Base-by-base conservation (phyloP, 169 alveolate genomes). In the Plasmodium vinckei region DNA sequence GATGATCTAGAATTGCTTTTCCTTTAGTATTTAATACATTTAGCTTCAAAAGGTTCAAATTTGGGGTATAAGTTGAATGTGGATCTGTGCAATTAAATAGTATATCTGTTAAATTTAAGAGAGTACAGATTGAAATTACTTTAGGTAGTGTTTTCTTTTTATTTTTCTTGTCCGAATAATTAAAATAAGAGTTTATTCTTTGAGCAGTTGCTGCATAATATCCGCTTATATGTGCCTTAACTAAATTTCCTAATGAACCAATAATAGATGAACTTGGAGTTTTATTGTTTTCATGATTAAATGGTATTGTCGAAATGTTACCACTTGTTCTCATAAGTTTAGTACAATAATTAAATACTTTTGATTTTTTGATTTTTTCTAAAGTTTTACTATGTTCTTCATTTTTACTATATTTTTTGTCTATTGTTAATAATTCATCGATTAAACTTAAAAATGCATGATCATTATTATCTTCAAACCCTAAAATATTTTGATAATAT, bases 181-280 rank as follows among this genome's bases (percentile, higher is more conserved):
- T 4, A 53, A 65, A 79, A 47, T 79, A 79, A 65, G 89, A 79
- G 42, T 79, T 79, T 9, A 79, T 54, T 54, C 89, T 57, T 15
- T 65, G 47, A 5, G 89, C 89, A 13, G 46, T 79, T 13, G 89
- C 77, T 17, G 21, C 19, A 59, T 67, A 53, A 46, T 79, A 67
- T 19, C 54, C 17, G 13, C 54, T 46, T 13, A 79, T 64, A 60
- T 79, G 67, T 42, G 89, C 89, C 39, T 79, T 79, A 9, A 79
- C 70, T 59, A 79, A 69, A 56, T 79, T 79, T 6, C 89, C 89
- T 53, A 79, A 79, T n/a, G 89, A 57, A 10, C 89, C 89, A 21
- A 65, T n/a, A 21, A 79, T 51, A 1, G 89, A 79, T n/a, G 73
- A 51, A 42, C 82, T 79, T 9, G 89, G 89, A 21, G 56, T 79